Conservation (phyloP, 345 rosid species). For the Lepidium aucheri region DNA sequence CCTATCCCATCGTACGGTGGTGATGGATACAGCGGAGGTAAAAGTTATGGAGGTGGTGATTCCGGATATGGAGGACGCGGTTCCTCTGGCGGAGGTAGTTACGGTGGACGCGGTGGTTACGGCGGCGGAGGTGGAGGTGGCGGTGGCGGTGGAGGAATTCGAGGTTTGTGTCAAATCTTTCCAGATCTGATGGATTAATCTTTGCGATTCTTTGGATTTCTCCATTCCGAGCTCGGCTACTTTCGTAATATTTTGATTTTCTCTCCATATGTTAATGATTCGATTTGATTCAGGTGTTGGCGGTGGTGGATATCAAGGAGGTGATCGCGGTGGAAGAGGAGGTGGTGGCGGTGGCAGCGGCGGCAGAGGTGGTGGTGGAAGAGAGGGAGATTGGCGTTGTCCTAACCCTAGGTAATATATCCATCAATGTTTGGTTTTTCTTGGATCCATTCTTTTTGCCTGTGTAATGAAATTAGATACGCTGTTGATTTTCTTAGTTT, state of each 20-base stretch:
- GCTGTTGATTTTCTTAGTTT: neutral
- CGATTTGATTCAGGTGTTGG: conserved; percentile 30
- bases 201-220: neutral
- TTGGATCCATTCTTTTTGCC: neutral
- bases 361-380: conserved; percentile 64
- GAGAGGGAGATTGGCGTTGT: conserved; percentile 97
- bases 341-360: conserved; percentile 35
- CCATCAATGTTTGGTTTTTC: neutral
- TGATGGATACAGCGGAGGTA: conserved; percentile 35
- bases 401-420: conserved; percentile 66
- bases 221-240: neutral
- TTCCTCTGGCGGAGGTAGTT: conserved; percentile 34
- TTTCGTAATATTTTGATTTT: neutral
- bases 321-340: conserved; percentile 70
- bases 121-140: conserved; percentile 30
- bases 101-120: conserved; percentile 35
- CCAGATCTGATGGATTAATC: conserved; percentile 8
- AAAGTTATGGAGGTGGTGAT: conserved; percentile 38
- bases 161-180: conserved; percentile 25
- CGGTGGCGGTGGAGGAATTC: conserved; percentile 52
- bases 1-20: conserved; percentile 35
- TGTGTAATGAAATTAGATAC: neutral
- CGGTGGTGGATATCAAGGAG: conserved; percentile 59
- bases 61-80: conserved; percentile 35
- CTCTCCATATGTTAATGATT: neutral